Conservation (phyloP, 2,329 filamentous ascomycete genomes). For the Aspergillus sp. region DNA sequence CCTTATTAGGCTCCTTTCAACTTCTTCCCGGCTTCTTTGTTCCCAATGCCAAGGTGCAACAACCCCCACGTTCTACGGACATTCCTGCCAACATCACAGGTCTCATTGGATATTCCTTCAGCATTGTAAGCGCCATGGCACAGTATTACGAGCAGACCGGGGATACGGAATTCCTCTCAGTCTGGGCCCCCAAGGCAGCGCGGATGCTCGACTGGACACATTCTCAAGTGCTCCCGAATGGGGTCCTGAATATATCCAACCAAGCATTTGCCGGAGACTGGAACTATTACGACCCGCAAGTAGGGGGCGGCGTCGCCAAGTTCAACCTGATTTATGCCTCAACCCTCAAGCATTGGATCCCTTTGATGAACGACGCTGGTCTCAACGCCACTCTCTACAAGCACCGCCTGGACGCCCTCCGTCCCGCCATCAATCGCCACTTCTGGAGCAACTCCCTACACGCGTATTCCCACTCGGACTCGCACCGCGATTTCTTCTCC, state of each 20-base stretch:
- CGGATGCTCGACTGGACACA: slow-evolving; percentile 16
- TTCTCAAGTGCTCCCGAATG: slow-evolving; percentile 10
- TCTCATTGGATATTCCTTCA: slow-evolving; percentile 15
- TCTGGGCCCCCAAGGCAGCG: slow-evolving; percentile 8
- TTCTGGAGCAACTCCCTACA: slow-evolving; percentile 12
- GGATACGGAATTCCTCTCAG: slow-evolving; percentile 5
- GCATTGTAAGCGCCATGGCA: slow-evolving; percentile 9
- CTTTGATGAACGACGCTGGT: slow-evolving; percentile 2
- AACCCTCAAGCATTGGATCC: slow-evolving; percentile 11
- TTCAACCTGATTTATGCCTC: slow-evolving; percentile 16
- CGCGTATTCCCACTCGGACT: slow-evolving; percentile 11
- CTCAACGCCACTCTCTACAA: slow-evolving; percentile 7
- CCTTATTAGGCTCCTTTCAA: slow-evolving; percentile 14
- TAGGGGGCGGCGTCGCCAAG: slow-evolving; percentile 9
- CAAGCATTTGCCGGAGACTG: slow-evolving; percentile 11
- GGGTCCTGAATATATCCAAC: slow-evolving; percentile 14
- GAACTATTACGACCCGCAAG: slow-evolving; percentile 14
- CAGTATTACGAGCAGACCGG: slow-evolving; percentile 11
- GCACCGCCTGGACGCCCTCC: slow-evolving; percentile 3
- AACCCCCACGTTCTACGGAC: slow-evolving; percentile 4
- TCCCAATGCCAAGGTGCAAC: slow-evolving; percentile 13
- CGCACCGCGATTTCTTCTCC: slow-evolving; percentile 11
- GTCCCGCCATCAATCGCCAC: slow-evolving; percentile 8
- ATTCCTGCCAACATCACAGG: slow-evolving; percentile 14
- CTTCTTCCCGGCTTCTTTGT: slow-evolving; percentile 12